Base-by-base conservation (phyloP, 2,329 filamentous ascomycete species). In the Curvularia sp. region DNA sequence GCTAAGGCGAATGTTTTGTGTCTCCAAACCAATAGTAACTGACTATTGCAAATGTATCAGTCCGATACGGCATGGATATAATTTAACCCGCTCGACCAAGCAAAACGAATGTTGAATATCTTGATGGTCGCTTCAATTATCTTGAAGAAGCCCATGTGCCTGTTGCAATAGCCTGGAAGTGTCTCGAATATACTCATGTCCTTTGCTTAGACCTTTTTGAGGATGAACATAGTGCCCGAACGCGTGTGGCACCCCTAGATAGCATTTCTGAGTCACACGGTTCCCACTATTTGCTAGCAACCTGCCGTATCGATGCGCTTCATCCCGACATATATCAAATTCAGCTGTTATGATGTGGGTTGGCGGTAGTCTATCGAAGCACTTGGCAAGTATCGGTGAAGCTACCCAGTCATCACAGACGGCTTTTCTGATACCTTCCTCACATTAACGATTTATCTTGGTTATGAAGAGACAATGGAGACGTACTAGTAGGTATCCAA, bases 301-400 rank as follows among this genome's bases (percentile, higher is more conserved):
- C 13, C 59, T 43, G 15, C 56, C 58, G 47, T 64, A 62, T 10
- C 55, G 55, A 41, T 62, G 58, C 15, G 58, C 61, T 57, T 64
- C 58, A 39, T 64, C 61, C 50, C 61, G 51, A 44, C 61, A 60
- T n/a, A 64, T 56, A 38, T 64, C 61, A 39, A 62, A 64, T 20
- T 64, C 61, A 13, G 58, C 61, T 38, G 61, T 64, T 42, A 64
- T 60, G 42, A 64, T 62, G 35, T 61, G 58, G 39, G 58, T 60
- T 26, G 58, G 61, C 10, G 61, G 46, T 13, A 64, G 31, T 33
- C 57, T 49, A 22, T 61, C 43, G 31, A 62, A 64, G 8, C 55
- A 61, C 55, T 47, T 57, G 30, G 58, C 58, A 18, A 64, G 35
- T 15, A 61, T 56, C 41, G 58, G 61, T 31, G 58, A 61, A 51